Conservation (phyloP, 148 eudicot species). For the Polygonum aviculare region DNA sequence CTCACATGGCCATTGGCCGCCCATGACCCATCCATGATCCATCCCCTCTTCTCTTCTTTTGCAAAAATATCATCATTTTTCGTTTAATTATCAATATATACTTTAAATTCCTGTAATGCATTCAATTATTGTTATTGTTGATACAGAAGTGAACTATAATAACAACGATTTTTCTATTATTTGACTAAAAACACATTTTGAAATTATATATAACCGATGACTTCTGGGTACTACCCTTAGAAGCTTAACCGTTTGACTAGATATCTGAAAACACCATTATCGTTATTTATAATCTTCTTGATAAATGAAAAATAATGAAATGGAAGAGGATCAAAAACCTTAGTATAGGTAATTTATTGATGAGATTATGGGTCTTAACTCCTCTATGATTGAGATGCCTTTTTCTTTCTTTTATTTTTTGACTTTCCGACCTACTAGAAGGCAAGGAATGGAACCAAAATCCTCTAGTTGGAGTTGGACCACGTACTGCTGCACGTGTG, state of each 20-base stretch:
- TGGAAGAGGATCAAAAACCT: background rate
- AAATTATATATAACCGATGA: no score
- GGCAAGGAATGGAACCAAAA: constrained; percentile 27
- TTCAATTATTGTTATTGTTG: no score
- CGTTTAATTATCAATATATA: background rate
- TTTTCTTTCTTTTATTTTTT: constrained; percentile 9
- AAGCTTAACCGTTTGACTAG: no score
- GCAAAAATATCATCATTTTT: background rate
- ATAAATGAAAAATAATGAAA: no score
- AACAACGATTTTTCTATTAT: no score
- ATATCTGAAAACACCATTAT: no score
- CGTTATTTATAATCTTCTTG: no score
- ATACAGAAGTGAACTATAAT: no score
- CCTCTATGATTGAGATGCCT: constrained; percentile 53
- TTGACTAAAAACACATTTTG: no score
- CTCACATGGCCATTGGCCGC: background rate
- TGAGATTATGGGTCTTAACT: background rate
- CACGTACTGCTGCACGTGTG: constrained; percentile 45
- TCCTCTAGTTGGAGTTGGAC: constrained; percentile 27
- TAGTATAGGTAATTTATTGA: background rate
- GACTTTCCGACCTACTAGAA: constrained; percentile 12
- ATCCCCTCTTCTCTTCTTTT: background rate
- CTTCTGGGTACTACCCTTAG: no score
- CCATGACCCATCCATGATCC: background rate
- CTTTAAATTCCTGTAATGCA: no score